Conservation (phyloP, 257 asterid genomes). For the Parsonsia alboflavescens region DNA sequence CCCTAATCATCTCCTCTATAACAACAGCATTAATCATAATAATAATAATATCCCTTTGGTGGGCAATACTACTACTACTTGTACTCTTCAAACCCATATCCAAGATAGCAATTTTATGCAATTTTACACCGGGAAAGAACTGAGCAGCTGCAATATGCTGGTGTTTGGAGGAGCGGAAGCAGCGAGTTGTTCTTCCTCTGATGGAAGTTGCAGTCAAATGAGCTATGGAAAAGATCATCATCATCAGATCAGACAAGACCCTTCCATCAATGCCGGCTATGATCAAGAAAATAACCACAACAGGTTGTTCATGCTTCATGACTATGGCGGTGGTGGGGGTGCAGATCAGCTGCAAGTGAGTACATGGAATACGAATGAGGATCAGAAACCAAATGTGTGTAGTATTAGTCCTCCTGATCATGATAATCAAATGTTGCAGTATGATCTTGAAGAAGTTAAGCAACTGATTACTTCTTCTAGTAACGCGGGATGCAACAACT, state of each 20-base stretch:
- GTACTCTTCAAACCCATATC: conserved; percentile 14
- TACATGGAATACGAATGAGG: conserved; percentile 9
- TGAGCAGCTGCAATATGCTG: conserved; percentile 20
- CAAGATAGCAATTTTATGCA: conserved; percentile 40
- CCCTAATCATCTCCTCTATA: conserved; percentile 12
- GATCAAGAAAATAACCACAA: conserved; percentile 27
- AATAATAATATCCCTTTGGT: conserved; percentile 15
- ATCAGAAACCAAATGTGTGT: conserved; percentile 22
- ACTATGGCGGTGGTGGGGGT: conserved; percentile 15
- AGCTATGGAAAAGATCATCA: conserved; percentile 36
- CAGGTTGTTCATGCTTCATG: conserved; percentile 32
- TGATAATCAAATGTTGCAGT: conserved; percentile 15
- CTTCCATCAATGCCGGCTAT: conserved; percentile 2
- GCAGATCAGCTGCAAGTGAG: conserved; percentile 12
- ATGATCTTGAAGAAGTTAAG: conserved; percentile 62
- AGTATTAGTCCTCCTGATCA: too few relatives aligned
- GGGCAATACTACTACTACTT: neutral
- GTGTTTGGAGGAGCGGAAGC: conserved; percentile 41
- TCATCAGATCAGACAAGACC: conserved; percentile 43
- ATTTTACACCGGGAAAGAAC: conserved; percentile 30
- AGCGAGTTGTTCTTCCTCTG: conserved; percentile 62
- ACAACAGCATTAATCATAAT: neutral
- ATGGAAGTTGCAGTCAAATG: conserved; percentile 48
- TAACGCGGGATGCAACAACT: conserved; percentile 13
- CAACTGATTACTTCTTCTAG: conserved; percentile 31